Conservation (phyloP, 495 filamentous ascomycete species). For the Xylaria sp. region DNA sequence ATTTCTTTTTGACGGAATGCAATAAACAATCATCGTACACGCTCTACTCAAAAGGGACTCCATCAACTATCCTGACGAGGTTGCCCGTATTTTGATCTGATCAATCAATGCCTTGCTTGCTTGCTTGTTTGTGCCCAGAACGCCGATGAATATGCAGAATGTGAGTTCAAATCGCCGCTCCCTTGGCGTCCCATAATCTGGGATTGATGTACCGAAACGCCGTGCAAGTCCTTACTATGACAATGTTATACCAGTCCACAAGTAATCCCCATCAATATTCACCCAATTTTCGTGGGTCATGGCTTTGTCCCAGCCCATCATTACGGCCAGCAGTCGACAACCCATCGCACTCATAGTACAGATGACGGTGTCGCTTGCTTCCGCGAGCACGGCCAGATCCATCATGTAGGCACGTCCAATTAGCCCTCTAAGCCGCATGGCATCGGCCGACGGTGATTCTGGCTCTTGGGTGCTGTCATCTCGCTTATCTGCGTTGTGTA, state of each 20-base stretch:
- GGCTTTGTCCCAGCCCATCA: conserved; percentile 79
- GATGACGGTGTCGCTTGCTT: conserved; percentile 65
- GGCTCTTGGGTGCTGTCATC: conserved; percentile 25
- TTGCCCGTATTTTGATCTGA: not conserved
- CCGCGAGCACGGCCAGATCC: conserved; percentile 71
- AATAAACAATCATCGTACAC: not conserved
- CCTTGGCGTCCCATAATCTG: not conserved
- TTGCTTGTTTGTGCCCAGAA: conserved; percentile 1
- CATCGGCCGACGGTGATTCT: conserved; percentile 53
- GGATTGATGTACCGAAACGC: conserved; percentile 17
- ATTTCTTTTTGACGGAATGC: not conserved
- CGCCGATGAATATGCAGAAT: conserved; percentile 18
- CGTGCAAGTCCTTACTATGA: conserved; percentile 15
- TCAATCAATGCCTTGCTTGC: conserved; percentile 11
- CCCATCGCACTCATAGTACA: conserved; percentile 71
- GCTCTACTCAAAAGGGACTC: not conserved
- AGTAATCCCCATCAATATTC: conserved; percentile 74
- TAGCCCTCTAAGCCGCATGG: conserved; percentile 65
- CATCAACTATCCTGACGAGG: not conserved
- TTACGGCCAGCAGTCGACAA: conserved; percentile 73
- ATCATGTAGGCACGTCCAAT: conserved; percentile 74
- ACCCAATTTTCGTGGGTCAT: conserved; percentile 64
- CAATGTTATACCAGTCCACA: conserved; percentile 57
- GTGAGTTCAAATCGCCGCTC: not conserved
- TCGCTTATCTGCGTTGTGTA: conserved; percentile 38